These are phyloP conservation scores for Themeda triandra DNA, from an alignment of 176 grass and related monocot species.

Conservation along the genomic window DNA sequence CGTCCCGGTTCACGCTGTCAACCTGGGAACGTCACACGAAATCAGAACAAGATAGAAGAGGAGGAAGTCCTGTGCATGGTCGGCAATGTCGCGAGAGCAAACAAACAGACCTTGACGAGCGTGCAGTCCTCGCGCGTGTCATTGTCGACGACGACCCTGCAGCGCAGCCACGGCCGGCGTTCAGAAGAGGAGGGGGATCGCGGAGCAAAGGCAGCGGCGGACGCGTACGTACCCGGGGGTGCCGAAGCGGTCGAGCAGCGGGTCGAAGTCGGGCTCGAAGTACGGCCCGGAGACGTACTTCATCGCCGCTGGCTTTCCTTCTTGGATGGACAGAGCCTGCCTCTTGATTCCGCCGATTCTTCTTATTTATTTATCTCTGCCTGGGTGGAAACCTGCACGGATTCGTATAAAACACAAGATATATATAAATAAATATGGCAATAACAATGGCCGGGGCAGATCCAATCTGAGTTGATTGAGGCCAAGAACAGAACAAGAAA, in stretches of 20 bases:
- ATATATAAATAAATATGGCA: background rate
- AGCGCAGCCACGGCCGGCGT: background rate
- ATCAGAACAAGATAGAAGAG: background rate
- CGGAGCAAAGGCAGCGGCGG: background rate
- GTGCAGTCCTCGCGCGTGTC: conserved; percentile 70
- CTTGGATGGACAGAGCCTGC: background rate
- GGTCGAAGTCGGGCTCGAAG: conserved; percentile 82
- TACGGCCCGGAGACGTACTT: conserved; percentile 61
- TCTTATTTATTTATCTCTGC: background rate
- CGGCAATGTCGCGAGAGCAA: background rate
- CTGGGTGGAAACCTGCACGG: conserved; percentile 10
- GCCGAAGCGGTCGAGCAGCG: conserved; percentile 48
- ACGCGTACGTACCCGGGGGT: conserved; percentile 48
- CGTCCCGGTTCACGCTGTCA: conserved; percentile 72
- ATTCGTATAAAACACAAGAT: background rate
- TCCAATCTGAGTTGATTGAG: conserved; percentile 22
- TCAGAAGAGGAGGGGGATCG: background rate
- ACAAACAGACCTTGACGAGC: conserved; percentile 43
- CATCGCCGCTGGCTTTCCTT: conserved; percentile 23
- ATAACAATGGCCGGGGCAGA: background rate
- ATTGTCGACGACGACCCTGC: conserved; percentile 76
- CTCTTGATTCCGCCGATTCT: background rate
- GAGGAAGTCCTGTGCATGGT: background rate
- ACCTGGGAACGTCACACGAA: conserved; percentile 20
- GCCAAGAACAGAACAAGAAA: background rate